These are phyloP conservation scores for Daphne laureola DNA, from an alignment of 441 rosid species.

Conservation along the genomic window DNA sequence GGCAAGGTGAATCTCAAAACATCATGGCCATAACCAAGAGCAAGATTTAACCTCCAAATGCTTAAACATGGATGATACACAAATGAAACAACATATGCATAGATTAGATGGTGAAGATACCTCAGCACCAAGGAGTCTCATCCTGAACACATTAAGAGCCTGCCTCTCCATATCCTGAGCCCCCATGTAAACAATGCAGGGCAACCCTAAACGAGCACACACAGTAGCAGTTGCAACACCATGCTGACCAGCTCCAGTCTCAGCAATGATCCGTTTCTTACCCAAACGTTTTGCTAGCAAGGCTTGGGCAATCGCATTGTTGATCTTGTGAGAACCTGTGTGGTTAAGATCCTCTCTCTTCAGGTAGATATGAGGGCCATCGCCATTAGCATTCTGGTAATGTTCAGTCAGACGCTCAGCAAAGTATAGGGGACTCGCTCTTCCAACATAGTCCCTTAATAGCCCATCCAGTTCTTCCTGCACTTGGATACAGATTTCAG, in stretches of 20 bases:
- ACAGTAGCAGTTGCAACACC: slow-evolving; percentile 98
- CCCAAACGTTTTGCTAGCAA: slow-evolving; percentile 87
- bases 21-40: neutral
- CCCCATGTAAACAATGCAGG: slow-evolving; percentile 84
- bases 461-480: slow-evolving; percentile 65
- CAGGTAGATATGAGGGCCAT: slow-evolving; percentile 75
- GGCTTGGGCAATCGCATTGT: slow-evolving; percentile 86
- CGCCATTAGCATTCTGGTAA: slow-evolving; percentile 61
- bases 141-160: slow-evolving; percentile 80
- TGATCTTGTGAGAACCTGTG: slow-evolving; percentile 91
- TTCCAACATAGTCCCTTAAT: slow-evolving; percentile 87
- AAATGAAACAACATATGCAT: neutral
- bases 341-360: slow-evolving; percentile 97
- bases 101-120: slow-evolving; percentile 12
- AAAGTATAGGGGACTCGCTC: slow-evolving; percentile 87
- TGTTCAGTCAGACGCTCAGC: slow-evolving; percentile 83
- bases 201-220: slow-evolving; percentile 81
- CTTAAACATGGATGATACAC: no score
- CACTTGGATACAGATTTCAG: no score
- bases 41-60: no score
- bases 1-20: neutral
- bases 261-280: slow-evolving; percentile 75
- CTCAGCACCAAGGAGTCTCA: slow-evolving; percentile 94
- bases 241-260: slow-evolving; percentile 96
- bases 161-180: slow-evolving; percentile 96